Evolutionary conservation across 108 stramenopile genomes (phyloP).

Genomic region (Chaetoceros muelleri): DNA sequence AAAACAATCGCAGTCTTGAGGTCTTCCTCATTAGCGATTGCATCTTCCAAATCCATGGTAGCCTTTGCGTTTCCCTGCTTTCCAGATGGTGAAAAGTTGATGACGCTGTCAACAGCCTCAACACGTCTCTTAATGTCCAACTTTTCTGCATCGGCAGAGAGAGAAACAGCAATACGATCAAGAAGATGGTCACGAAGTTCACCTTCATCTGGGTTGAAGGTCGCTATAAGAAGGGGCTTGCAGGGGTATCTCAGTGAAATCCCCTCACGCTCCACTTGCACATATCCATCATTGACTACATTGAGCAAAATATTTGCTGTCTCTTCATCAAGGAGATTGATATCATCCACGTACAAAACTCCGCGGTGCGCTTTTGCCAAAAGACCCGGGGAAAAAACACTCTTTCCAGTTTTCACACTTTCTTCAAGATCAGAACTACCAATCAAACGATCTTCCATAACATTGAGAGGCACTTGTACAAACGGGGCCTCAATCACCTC

Average conservation of each 20-base stretch:
- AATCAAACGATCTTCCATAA: conserved; percentile 94
- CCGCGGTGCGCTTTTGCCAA: conserved; percentile 95
- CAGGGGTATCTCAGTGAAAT: conserved; percentile 86
- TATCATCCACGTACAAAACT: conserved; percentile 93
- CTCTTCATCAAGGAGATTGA: conserved; percentile 93
- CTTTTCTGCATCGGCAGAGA: conserved; percentile 79
- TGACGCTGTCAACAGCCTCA: conserved; percentile 74
- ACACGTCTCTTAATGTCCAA: conserved; percentile 73
- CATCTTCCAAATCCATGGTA: conserved; percentile 46
- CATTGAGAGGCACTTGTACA: conserved; percentile 93
- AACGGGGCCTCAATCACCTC: conserved; percentile 86
- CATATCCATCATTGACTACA: conserved; percentile 84
- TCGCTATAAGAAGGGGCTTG: conserved; percentile 85
- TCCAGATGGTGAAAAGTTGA: conserved; percentile 60
- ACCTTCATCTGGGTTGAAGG: conserved; percentile 97
- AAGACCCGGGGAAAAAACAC: conserved; percentile 89
- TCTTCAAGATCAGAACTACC: conserved; percentile 93
- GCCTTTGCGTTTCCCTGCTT: conserved; percentile 48
- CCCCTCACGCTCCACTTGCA: conserved; percentile 93
- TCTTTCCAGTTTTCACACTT: conserved; percentile 83
- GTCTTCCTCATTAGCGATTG: conserved; percentile 84
- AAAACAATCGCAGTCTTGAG: conserved; percentile 89
- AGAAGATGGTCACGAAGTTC: conserved; percentile 90
- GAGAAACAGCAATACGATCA: conserved; percentile 87
- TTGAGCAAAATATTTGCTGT: conserved; percentile 88